Evolutionary conservation across 768 basidiomycete species (phyloP).

Genomic region (Cystofilobasidium macerans): DNA sequence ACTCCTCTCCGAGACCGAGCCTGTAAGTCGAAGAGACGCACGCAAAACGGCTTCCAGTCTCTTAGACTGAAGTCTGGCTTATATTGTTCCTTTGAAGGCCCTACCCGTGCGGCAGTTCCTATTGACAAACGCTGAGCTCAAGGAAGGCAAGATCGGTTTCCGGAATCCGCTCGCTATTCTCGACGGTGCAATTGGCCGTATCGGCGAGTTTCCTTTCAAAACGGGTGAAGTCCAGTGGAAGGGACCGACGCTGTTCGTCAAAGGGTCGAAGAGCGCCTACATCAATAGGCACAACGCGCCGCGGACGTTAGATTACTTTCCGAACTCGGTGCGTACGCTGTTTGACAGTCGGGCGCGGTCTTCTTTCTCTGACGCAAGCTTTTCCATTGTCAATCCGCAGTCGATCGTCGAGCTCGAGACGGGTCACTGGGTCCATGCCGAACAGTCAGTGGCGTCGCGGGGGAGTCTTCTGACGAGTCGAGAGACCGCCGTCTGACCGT

Average conservation of each 20-base stretch:
- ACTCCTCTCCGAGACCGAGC: constrained; percentile 53
- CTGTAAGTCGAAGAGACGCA: no score
- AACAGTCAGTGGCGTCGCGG: constrained; percentile 44
- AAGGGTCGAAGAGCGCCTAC: constrained; percentile 70
- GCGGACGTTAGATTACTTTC: constrained; percentile 59
- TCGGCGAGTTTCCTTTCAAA: constrained; percentile 67
- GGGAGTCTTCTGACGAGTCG: background rate
- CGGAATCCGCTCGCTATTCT: constrained; percentile 63
- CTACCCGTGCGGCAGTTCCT: constrained; percentile 66
- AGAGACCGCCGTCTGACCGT: background rate
- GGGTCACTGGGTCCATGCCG: constrained; percentile 86
- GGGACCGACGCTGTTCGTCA: constrained; percentile 60
- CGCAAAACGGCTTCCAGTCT: no score
- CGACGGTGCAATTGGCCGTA: constrained; percentile 48
- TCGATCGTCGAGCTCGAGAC: constrained; percentile 56
- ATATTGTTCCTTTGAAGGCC: constrained; percentile 45
- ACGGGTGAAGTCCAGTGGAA: constrained; percentile 42
- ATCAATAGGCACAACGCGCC: constrained; percentile 62
- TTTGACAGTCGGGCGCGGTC: no score
- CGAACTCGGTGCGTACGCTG: constrained; percentile 44
- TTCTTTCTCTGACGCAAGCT: background rate
- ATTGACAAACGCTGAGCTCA: constrained; percentile 58
- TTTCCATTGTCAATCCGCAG: background rate
- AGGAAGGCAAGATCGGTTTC: constrained; percentile 47
- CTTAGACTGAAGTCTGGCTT: background rate